Evolutionary conservation across 805 yeast species (phyloP).

Genomic region (Ogataea pilisensis): DNA sequence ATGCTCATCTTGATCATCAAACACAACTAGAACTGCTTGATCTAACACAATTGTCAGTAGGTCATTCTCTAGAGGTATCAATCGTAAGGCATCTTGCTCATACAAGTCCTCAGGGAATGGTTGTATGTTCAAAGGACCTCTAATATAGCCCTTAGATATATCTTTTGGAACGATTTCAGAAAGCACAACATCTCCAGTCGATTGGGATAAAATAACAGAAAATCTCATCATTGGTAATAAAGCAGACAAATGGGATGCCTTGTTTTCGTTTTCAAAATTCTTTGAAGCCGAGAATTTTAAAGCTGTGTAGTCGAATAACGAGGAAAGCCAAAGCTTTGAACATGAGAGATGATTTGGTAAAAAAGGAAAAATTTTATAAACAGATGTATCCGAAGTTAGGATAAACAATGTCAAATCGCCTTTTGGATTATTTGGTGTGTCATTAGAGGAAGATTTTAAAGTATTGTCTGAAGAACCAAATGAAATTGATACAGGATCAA

Average conservation of each 20-base stretch:
- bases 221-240: constrained; percentile 23
- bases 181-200: constrained; percentile 8
- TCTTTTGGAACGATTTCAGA: constrained; percentile 14
- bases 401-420: constrained; percentile 54
- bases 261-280: constrained; percentile 12
- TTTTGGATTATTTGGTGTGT: constrained; percentile 13
- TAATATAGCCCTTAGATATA: constrained; percentile 20
- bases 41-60: constrained; percentile 20
- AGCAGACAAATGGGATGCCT: background rate
- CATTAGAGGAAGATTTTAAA: constrained; percentile 3
- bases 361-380: constrained; percentile 63
- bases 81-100: constrained; percentile 35
- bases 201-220: constrained; percentile 17
- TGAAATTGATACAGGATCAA: constrained; percentile 38
- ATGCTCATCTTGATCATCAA: constrained; percentile 18
- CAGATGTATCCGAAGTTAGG: constrained; percentile 51
- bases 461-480: constrained; percentile 37
- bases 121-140: constrained; percentile 49
- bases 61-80: constrained; percentile 24
- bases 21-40: constrained; percentile 18
- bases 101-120: constrained; percentile 57
- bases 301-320: constrained; percentile 23
- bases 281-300: constrained; percentile 9
- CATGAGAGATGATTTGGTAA: constrained; percentile 44
- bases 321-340: constrained; percentile 28